Conservation (phyloP, 352 stramenopile species). For the Pythium phragmiticola region DNA sequence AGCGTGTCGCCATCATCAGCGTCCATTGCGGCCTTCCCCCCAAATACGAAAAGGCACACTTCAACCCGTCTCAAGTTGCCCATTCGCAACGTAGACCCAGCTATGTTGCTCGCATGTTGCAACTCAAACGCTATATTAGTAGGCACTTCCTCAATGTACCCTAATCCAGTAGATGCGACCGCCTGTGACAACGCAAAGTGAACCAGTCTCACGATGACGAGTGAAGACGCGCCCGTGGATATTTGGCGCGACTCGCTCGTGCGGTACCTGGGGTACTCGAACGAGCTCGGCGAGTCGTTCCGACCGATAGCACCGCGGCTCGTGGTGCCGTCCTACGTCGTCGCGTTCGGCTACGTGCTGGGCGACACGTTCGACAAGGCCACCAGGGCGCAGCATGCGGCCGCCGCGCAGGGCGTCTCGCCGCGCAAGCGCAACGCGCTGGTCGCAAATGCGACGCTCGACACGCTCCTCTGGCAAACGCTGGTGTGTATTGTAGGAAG, state of each 20-base stretch:
- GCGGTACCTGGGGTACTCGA: constrained; percentile 88
- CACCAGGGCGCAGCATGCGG: constrained; percentile 35
- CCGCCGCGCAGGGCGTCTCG: constrained; percentile 28
- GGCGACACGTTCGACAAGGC: constrained; percentile 85
- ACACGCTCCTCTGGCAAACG: constrained; percentile 85
- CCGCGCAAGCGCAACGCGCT: constrained; percentile 33
- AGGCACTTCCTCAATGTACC: background rate
- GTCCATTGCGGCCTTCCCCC: constrained; percentile 14
- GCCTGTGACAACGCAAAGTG: background rate
- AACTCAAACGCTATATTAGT: background rate
- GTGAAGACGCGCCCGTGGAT: constrained; percentile 33
- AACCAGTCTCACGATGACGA: background rate
- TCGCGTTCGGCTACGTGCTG: constrained; percentile 84
- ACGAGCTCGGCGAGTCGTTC: constrained; percentile 89
- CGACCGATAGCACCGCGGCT: constrained; percentile 68
- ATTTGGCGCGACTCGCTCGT: constrained; percentile 86
- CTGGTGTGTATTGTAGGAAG: constrained; percentile 26
- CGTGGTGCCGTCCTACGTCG: constrained; percentile 72
- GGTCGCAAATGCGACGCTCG: constrained; percentile 42
- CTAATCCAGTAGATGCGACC: background rate
- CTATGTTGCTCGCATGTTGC: background rate
- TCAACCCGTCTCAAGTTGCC: constrained; percentile 9
- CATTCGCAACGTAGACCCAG: background rate
- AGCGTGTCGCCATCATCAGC: constrained; percentile 33
- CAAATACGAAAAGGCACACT: constrained; percentile 8